A percentile compares a stretch with the other conserved stretches of the same genome.
phyloP scores from a whole-genome alignment of 352 stramenopile genomes.

The Globisporangium acanthophoron region DNA sequence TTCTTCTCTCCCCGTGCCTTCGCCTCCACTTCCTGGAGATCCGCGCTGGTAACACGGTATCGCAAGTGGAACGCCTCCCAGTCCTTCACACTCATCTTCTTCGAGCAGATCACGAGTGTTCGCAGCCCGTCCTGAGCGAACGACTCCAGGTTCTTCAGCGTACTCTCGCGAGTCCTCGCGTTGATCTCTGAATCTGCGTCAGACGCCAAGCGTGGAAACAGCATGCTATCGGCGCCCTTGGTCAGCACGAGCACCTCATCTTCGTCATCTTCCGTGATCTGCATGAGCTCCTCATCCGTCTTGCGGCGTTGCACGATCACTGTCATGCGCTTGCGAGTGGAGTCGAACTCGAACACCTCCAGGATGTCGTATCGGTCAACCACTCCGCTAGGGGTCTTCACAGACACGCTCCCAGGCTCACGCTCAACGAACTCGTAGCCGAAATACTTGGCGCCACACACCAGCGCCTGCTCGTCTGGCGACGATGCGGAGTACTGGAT shows the following conservation, averaged over 20 bases:
- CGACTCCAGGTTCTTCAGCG: slow-evolving; percentile 62
- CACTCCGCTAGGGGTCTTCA: slow-evolving; percentile 51
- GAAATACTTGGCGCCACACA: slow-evolving; percentile 84
- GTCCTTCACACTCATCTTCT: slow-evolving; percentile 38
- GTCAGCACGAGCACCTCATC: slow-evolving; percentile 71
- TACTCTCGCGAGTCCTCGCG: slow-evolving; percentile 31
- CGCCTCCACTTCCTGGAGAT: slow-evolving; percentile 67
- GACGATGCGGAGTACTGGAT: slow-evolving; percentile 89
- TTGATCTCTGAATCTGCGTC: slow-evolving; percentile 32
- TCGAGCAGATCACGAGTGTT: slow-evolving; percentile 81
- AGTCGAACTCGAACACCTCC: slow-evolving; percentile 93
- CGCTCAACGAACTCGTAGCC: slow-evolving; percentile 77
- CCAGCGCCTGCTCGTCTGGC: slow-evolving; percentile 80
- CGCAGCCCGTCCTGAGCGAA: slow-evolving; percentile 87
- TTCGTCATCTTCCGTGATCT: slow-evolving; percentile 62
- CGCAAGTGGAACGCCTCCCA: slow-evolving; percentile 66
- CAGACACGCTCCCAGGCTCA: slow-evolving; percentile 56
- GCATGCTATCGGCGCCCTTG: slow-evolving; percentile 78
- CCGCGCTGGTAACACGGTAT: slow-evolving; percentile 55
- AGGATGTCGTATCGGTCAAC: slow-evolving; percentile 87
- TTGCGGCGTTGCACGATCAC: slow-evolving; percentile 75
- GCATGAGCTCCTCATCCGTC: slow-evolving; percentile 61
- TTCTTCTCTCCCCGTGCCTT: slow-evolving; percentile 60
- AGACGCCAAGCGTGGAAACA: slow-evolving; percentile 72
- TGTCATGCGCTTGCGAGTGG: slow-evolving; percentile 81